A percentile compares a stretch with the other conserved stretches of the same genome.
phyloP scores from a whole-genome alignment of 306 rosid genomes.

The Trifolium fragiferum region DNA sequence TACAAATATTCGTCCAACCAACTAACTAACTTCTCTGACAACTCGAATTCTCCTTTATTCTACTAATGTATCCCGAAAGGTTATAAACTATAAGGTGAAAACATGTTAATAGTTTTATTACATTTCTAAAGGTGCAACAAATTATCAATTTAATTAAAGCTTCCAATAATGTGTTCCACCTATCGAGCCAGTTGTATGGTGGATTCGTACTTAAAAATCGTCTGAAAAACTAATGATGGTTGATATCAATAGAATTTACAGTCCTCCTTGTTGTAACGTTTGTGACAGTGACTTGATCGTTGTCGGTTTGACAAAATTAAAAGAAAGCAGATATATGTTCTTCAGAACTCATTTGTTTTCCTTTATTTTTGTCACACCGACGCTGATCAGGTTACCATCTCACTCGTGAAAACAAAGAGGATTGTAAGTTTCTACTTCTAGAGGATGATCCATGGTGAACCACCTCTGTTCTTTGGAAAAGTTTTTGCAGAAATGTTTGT shows the following conservation, averaged over 20 bases:
- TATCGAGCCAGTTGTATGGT: not conserved
- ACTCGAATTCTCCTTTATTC: too few relatives aligned
- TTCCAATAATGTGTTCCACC: not conserved
- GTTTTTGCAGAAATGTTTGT: not conserved
- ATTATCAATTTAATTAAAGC: slow-evolving; percentile 1
- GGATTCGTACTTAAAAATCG: not conserved
- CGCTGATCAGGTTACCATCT: not conserved
- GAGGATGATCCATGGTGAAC: not conserved
- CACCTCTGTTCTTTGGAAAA: too few relatives aligned
- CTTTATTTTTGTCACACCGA: not conserved
- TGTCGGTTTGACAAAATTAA: not conserved
- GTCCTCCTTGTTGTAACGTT: not conserved
- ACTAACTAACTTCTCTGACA: too few relatives aligned
- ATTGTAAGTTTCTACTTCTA: not conserved
- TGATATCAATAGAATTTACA: not conserved
- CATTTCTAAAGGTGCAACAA: not conserved
- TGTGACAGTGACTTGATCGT: not conserved
- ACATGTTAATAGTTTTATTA: not conserved
- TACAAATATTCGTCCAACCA: too few relatives aligned
- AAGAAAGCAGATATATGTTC: not conserved
- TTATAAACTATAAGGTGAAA: too few relatives aligned
- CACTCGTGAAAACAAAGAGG: not conserved
- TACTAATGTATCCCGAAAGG: too few relatives aligned
- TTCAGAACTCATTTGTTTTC: not conserved
- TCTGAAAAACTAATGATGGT: not conserved